Evolutionary conservation across 371 early-diverging fungal genomes (phyloP), one percentile per base, ranked within the genome.

Genomic region (Mucor mucedo): DNA sequence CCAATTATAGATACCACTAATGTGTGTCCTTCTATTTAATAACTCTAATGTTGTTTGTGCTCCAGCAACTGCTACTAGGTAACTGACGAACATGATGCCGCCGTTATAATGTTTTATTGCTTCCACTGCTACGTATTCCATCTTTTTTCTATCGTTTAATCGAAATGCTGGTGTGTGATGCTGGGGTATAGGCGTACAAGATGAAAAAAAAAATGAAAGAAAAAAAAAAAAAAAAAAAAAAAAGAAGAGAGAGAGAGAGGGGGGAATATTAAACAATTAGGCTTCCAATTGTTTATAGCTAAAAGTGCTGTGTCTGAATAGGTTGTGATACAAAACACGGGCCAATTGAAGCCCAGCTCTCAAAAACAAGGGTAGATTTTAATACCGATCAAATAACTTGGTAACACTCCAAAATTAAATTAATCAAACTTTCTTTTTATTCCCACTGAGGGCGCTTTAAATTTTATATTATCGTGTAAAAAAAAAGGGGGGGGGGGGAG

Each of bases 21-120:
- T 65, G 52, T 72, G 69, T n/a, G 75, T 75, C 29, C 75, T 63
- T 55, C 70, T 50, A 13, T 66, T 63, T 7, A 75, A 50, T 48
- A 75, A 32, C 49, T 75, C 75, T 7, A 75, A 52, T 16, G 75
- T 69, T 41, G 72, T 75, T 55, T 69, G 56, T 16, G 75, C 75
- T 9, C 75, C 72, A 16, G 62, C 39, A 0, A 72, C 69, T 28
- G 72, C 60, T 47, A 75, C 62, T 2, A 69, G 16, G 45, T 72
- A 75, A 30, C 72, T 71, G 44, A 72, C 54, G 48, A 71, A 55
- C 1, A 72, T 67, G 13, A 75, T 69, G 2, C 72, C 70, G 10
- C 62, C 63, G 69, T 71, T 55, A 35, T 66, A 72, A 29, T 58
- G 9, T 41, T 69, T 67, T 5, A 14, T 8, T 7, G 66, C 65